phyloP scores from a whole-genome alignment of 108 stramenopile genomes.

The Nitzschia sp. region DNA sequence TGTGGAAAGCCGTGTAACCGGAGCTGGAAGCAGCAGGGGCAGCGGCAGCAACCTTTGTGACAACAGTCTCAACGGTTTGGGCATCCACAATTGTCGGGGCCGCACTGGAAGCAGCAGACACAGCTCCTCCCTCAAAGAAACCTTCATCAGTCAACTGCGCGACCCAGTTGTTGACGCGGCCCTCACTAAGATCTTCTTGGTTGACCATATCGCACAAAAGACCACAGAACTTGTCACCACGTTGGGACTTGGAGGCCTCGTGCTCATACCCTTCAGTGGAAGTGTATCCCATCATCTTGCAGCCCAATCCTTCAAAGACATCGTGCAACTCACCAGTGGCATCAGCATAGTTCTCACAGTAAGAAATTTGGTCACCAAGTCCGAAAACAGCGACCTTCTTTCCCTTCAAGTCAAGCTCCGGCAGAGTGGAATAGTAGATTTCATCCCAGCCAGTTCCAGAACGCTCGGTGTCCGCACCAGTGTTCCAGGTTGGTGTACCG shows the following conservation, averaged over 20 bases:
- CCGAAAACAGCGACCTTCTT: slow-evolving; percentile 91
- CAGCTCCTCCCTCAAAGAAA: slow-evolving; percentile 49
- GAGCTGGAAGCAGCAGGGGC: slow-evolving; percentile 11
- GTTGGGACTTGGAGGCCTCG: slow-evolving; percentile 74
- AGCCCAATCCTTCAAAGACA: slow-evolving; percentile 79
- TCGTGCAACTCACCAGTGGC: slow-evolving; percentile 86
- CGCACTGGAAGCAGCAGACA: slow-evolving; percentile 1
- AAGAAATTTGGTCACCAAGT: slow-evolving; percentile 73
- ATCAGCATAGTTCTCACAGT: slow-evolving; percentile 87
- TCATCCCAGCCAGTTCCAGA: slow-evolving; percentile 91
- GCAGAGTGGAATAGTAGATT: slow-evolving; percentile 73
- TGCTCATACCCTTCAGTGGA: slow-evolving; percentile 81
- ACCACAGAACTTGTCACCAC: slow-evolving; percentile 85
- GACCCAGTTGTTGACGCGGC: slow-evolving; percentile 77
- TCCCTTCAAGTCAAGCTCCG: slow-evolving; percentile 49
- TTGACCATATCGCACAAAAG: slow-evolving; percentile 80
- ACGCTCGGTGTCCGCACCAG: slow-evolving; percentile 75
- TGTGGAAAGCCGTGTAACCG: slow-evolving; percentile 65
- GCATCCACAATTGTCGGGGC: slow-evolving; percentile 14
- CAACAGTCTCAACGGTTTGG: slow-evolving; percentile 18
- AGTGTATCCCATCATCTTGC: slow-evolving; percentile 75
- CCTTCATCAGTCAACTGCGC: slow-evolving; percentile 74
- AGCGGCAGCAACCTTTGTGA: slow-evolving; percentile 11
- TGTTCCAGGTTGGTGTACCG: slow-evolving; percentile 41
- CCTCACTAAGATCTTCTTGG: slow-evolving; percentile 78